phyloP scores from a whole-genome alignment of 2,329 filamentous ascomycete genomes.

The Trichoderma oligosporum region DNA sequence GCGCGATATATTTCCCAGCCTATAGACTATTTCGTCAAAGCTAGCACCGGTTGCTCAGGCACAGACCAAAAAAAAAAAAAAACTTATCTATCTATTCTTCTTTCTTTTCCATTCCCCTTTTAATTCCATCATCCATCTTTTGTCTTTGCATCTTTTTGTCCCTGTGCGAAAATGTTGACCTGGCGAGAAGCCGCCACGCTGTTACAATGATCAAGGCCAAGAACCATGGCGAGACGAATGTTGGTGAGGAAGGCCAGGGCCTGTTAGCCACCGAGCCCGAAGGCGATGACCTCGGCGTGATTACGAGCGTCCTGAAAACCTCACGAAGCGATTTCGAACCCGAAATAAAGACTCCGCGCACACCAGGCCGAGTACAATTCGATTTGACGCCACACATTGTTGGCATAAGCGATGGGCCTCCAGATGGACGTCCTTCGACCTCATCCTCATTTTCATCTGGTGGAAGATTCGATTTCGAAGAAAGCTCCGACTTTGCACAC shows the following conservation, averaged over 20 bases:
- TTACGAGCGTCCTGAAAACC: conserved; percentile 22
- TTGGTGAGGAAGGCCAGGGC: conserved; percentile 33
- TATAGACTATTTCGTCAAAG: neutral
- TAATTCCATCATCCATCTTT: neutral
- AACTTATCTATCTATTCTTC: neutral
- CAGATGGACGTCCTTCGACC: conserved; percentile 10
- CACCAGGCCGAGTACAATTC: conserved; percentile 72
- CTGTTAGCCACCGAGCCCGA: conserved; percentile 30
- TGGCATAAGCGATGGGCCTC: conserved; percentile 27
- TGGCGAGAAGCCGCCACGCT: conserved; percentile 16
- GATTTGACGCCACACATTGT: conserved; percentile 51
- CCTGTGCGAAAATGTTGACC: conserved; percentile 15
- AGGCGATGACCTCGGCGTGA: conserved; percentile 28
- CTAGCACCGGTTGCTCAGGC: neutral
- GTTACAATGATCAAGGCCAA: conserved; percentile 34
- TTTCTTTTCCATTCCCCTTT: neutral
- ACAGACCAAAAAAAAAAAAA: neutral
- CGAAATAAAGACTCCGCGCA: conserved; percentile 33
- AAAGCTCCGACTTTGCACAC: conserved; percentile 50
- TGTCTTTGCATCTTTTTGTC: neutral
- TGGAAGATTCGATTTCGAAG: conserved; percentile 47
- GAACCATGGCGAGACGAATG: conserved; percentile 29
- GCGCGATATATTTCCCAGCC: neutral
- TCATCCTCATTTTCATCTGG: conserved; percentile 20
- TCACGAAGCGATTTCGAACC: conserved; percentile 21